Evolutionary conservation across 2,329 filamentous ascomycete species (phyloP).

Genomic region (Fusarium setosum): DNA sequence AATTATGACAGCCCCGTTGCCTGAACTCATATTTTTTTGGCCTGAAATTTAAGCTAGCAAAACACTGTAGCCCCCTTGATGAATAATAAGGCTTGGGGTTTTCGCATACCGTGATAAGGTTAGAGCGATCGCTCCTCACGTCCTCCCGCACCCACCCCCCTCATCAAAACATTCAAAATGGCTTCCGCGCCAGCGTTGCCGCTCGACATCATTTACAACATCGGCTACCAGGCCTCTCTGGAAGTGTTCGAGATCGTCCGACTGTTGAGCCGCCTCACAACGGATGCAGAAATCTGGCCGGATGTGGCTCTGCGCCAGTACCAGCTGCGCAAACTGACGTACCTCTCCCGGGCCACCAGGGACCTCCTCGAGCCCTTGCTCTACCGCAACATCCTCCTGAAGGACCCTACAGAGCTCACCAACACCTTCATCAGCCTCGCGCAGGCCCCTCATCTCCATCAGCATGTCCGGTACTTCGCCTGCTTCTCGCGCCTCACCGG

Average conservation of each 20-base stretch:
- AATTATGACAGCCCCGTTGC: too few species aligned
- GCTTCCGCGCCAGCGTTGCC: conserved; percentile 4
- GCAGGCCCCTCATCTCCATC: conserved; percentile 22
- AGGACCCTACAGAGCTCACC: conserved; percentile 7
- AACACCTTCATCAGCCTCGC: conserved; percentile 25
- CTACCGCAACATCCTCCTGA: conserved; percentile 26
- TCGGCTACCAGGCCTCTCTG: conserved; percentile 1
- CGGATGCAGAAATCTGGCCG: neutral
- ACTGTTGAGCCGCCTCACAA: too few species aligned
- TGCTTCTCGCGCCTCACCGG: conserved; percentile 6
- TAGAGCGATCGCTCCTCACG: too few species aligned
- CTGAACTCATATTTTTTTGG: too few species aligned
- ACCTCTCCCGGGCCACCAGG: conserved; percentile 23
- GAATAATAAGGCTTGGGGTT: too few species aligned
- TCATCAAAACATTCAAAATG: too few species aligned
- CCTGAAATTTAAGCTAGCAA: too few species aligned
- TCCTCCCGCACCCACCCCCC: too few species aligned
- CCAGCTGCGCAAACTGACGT: conserved; percentile 17
- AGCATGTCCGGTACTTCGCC: conserved; percentile 16
- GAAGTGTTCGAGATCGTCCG: neutral
- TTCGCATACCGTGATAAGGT: too few species aligned
- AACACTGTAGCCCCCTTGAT: too few species aligned
- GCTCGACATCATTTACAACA: conserved; percentile 26
- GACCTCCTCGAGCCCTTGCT: conserved; percentile 28
- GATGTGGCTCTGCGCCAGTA: neutral